Conservation (phyloP, 2,329 filamentous ascomycete genomes). For the Hirsutella rhossiliensis region DNA sequence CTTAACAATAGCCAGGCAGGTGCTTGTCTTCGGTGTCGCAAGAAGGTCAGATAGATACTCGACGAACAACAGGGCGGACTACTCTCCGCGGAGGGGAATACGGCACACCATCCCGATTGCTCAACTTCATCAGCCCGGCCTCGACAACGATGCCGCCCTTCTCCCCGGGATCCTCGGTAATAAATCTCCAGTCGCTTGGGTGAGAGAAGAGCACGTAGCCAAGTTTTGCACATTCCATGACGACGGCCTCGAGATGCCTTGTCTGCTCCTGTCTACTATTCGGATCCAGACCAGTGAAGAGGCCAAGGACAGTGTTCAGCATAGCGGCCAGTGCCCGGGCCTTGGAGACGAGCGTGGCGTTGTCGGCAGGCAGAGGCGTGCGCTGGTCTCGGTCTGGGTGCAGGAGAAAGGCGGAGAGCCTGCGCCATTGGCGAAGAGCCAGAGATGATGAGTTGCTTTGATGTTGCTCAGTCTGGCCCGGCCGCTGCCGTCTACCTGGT, state of each 20-base stretch:
- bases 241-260: conserved; percentile 24
- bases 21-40: too few species aligned
- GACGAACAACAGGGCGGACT: conserved; percentile 5
- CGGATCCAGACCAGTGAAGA: conserved; percentile 15
- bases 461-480: too few species aligned
- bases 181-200: conserved; percentile 24
- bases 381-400: conserved; percentile 24
- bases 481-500: too few species aligned
- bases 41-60: too few species aligned
- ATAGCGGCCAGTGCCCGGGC: conserved; percentile 7
- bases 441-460: conserved; percentile 4
- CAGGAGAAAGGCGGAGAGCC: conserved; percentile 28
- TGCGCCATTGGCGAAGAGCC: conserved; percentile 29
- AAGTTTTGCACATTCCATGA: conserved; percentile 26
- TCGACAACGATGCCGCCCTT: conserved; percentile 12
- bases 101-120: conserved; percentile 11
- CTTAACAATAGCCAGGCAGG: too few species aligned
- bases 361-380: conserved; percentile 18
- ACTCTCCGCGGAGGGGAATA: conserved; percentile 11
- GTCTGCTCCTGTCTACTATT: conserved; percentile 20
- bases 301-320: background rate
- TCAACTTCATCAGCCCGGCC: conserved; percentile 17
- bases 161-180: conserved; percentile 9
- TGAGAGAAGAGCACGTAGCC: conserved; percentile 31
- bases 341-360: conserved; percentile 16